Base-by-base conservation (phyloP, 768 basidiomycete species). In the Leccinum olivaceopallidum region DNA sequence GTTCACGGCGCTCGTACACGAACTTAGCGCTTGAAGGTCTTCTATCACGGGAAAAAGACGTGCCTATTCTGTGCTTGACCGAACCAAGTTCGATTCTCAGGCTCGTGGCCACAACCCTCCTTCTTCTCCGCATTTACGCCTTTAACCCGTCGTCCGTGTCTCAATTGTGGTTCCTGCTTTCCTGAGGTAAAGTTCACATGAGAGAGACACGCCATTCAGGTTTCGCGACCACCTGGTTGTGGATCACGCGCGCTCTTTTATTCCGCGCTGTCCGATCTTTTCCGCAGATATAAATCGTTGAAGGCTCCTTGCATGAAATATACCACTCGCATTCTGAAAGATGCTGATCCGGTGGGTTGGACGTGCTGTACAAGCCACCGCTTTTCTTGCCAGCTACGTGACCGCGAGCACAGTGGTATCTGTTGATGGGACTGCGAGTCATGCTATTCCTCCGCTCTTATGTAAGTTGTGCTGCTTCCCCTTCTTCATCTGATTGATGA, bases 391-490 rank as follows among this genome's bases (percentile, higher is more conserved):
- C 5, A 50, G 55, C 26, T 52, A 9, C 22, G 62, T 14, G 16
- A 44, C 56, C 13, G 62, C 64, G 26, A 56, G 49, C 3, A 71
- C 69, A 18, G 79, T 78, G 22, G 75, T 84, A 5, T 75, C 66
- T 10, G 76, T 85, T 32, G 76, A 74, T 65, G 77, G 74, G 22
- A 78, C 77, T 0, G 80, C 82, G 0, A 82, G 81, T 59, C 85
- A 85, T 70, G 57, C 76, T 1, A 81, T 85, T 39, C 84, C 84
- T 6, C 76, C 78, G 1, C 79, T 82, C 5, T 67, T 85, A 44
- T 85, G 85, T 85, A 64, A 63, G 82, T 75, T 10, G n/a, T 8
- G 4, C 32, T 18, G 34, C 8, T 12, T 20, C 22, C 22, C 52
- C 22, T 20, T 53, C 44, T 34, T 39, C 49, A 53, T 32, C 18